Evolutionary conservation across 2,329 filamentous ascomycete species (phyloP), one percentile per base, ranked within the genome.

Genomic region (Purpureocillium lavendulum): DNA sequence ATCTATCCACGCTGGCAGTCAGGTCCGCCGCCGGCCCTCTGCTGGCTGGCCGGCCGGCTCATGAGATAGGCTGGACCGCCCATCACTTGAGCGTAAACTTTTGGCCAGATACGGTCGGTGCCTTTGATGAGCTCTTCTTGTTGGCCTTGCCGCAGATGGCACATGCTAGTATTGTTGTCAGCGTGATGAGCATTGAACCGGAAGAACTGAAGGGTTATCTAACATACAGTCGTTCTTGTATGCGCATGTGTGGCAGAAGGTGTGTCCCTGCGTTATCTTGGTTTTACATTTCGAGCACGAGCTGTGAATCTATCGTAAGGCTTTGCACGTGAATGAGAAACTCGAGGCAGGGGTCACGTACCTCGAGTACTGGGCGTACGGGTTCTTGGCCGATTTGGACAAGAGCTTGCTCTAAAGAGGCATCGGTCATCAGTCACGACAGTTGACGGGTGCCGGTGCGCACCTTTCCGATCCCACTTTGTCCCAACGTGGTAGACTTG

Each of bases 351-450:
- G 38, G 29, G 12, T 21, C 30, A 29, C 24, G 33, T 46, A 50
- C 51, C 49, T 54, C 9, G 77, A 69, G 54, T 82, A 81, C 39
- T 75, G 69, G 3, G 77, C 77, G 48, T 80, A 82, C 0, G 78
- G 78, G 46, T 82, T 82, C 59, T 80, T 78, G 26, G 79, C 79
- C 35, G 71, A 69, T 48, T 79, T 75, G 41, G 76, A 81, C 26
- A 81, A 61, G 4, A 82, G 65, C 56, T 83, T 82, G 59, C 73
- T 81, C 76, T 79, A 40, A 10, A 5, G 10, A 26, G 10, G 21
- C 6, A 26, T 26, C 5, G 10, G 21, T 26, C 5, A 26, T 5
- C 6, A 26, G 21, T 6, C 21, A 26, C 10, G 5, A 5, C 10
- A 6, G 5, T 26, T 10, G 21, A 6, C 21, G 21, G 21, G 21